These are phyloP conservation scores for Globisporangium nodosum DNA, from an alignment of 352 stramenopile species.

Conservation along the genomic window DNA sequence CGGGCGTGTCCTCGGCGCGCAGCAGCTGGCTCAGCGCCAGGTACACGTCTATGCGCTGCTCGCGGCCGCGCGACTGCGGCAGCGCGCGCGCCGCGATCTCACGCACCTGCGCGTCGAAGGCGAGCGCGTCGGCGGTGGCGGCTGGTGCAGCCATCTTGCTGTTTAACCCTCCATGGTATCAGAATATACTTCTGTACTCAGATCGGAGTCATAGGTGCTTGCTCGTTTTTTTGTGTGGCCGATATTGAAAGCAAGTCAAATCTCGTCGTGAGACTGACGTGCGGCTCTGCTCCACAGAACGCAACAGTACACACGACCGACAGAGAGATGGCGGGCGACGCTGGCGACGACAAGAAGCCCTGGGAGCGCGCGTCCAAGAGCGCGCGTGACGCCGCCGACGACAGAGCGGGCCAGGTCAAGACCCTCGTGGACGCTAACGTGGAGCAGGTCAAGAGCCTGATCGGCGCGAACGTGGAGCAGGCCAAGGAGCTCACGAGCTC, in stretches of 20 bases:
- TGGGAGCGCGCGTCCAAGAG: constrained; percentile 53
- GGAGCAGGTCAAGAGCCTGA: constrained; percentile 37
- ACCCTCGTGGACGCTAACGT: constrained; percentile 30
- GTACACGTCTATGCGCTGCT: constrained; percentile 47
- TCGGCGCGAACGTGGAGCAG: constrained; percentile 35
- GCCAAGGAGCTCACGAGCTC: constrained; percentile 60
- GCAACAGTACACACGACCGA: neutral
- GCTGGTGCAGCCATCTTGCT: too few species aligned
- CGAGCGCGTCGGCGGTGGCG: too few species aligned
- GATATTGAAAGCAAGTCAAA: neutral
- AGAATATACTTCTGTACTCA: too few species aligned
- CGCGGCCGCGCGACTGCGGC: constrained; percentile 23
- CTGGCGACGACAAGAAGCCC: constrained; percentile 46
- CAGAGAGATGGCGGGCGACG: constrained; percentile 13
- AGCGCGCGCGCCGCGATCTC: constrained; percentile 30
- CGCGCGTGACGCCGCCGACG: constrained; percentile 28
- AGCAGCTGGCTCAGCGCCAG: constrained; percentile 52
- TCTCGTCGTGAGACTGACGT: neutral
- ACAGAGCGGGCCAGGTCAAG: constrained; percentile 36
- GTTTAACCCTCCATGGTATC: too few species aligned
- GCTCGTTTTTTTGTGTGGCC: too few species aligned
- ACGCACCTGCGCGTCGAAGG: constrained; percentile 17
- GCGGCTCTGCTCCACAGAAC: neutral
- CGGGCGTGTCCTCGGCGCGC: constrained; percentile 44
- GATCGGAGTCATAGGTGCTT: too few species aligned